A percentile compares a stretch with the other conserved stretches of the same genome.
Conservation (phyloP, 768 basidiomycete genomes). For the Amanita muscaria region DNA sequence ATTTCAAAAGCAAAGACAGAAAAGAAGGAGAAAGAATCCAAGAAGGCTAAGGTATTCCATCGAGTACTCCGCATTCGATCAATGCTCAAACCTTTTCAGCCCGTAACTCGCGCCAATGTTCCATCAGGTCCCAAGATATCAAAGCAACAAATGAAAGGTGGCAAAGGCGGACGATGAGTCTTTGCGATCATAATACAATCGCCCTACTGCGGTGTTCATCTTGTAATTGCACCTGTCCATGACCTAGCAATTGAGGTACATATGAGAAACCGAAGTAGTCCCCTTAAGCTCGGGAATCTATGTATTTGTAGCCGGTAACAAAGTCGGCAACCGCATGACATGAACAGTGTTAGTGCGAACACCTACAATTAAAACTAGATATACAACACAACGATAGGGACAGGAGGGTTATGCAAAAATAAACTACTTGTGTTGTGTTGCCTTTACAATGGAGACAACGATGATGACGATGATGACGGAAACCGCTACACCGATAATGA, state of each 20-base stretch:
- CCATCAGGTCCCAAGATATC: conserved; percentile 75
- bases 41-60: conserved; percentile 70
- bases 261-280: too few species aligned
- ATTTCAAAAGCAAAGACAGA: conserved; percentile 92
- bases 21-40: conserved; percentile 93
- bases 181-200: too few species aligned
- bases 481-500: conserved; percentile 90
- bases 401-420: background rate
- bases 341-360: too few species aligned
- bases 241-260: too few species aligned
- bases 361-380: conserved; percentile 6
- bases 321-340: too few species aligned
- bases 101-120: conserved; percentile 40
- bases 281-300: too few species aligned
- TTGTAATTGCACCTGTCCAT: too few species aligned
- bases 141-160: conserved; percentile 95
- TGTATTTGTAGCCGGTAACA: too few species aligned
- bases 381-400: conserved; percentile 8
- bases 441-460: conserved; percentile 89
- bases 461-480: conserved; percentile 91
- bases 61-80: background rate
- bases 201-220: too few species aligned
- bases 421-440: conserved; percentile 32
- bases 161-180: conserved; percentile 63
- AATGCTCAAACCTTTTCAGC: conserved; percentile 26